A percentile compares a stretch with the other conserved stretches of the same genome.
phyloP scores from a whole-genome alignment of 495 filamentous ascomycete genomes.

The Amphirosellinia nigrospora region DNA sequence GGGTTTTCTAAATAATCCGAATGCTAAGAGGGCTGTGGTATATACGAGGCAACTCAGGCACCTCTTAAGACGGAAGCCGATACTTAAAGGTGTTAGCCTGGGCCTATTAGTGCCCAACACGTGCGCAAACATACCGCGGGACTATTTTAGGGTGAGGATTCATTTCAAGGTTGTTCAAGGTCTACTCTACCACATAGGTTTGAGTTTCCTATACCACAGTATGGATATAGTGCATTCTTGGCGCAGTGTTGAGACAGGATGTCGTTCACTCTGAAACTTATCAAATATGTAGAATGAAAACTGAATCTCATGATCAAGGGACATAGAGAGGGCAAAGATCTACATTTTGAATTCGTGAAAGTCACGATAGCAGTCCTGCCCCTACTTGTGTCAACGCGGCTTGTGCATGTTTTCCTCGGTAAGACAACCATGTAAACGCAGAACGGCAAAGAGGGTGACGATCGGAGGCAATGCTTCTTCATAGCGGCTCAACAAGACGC shows the following conservation, averaged over 20 bases:
- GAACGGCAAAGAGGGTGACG: no score
- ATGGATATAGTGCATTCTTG: background rate
- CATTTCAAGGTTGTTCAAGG: background rate
- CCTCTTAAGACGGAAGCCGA: background rate
- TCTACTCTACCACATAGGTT: background rate
- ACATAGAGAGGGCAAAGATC: background rate
- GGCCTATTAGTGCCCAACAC: background rate
- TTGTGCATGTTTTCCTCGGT: background rate
- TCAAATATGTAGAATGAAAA: background rate
- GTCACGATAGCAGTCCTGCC: background rate
- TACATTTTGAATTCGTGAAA: background rate
- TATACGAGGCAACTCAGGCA: background rate
- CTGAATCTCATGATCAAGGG: background rate
- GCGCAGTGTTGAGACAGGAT: background rate
- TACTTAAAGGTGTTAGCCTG: background rate
- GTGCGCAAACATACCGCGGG: background rate
- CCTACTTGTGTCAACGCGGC: background rate
- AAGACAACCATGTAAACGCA: background rate
- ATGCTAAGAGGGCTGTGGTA: background rate
- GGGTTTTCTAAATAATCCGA: background rate
- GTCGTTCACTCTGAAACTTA: background rate
- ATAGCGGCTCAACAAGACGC: background rate
- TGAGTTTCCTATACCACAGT: background rate
- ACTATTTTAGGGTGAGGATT: background rate
- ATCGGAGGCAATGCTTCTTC: background rate